Base-by-base conservation (phyloP, 169 alveolate genomes). In the Nephromyces sp. region DNA sequence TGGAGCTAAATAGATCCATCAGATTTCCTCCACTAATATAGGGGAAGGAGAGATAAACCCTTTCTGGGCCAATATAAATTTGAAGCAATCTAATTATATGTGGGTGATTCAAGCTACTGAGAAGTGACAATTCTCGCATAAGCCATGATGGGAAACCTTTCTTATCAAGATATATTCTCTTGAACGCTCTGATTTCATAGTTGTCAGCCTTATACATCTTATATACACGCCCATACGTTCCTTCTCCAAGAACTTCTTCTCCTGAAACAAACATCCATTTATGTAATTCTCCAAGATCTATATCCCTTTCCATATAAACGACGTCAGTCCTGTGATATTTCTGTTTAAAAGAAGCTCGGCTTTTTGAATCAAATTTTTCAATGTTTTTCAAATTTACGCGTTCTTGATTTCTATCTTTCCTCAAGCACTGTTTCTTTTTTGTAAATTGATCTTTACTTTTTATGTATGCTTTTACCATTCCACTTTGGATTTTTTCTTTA, bases 211-310 rank as follows among this genome's bases (percentile, higher is more conserved):
- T 27, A 29, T 35, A 35, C 5, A 74, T 72, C 2, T 33, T 4
- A 28, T 74, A 74, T 0, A 74, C 80, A 8, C 80, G 74, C 22
- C 80, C 80, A 21, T 74, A 74, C 21, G 65, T 72, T 21, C 80
- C 80, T 34, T 74, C 80, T 8, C 80, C 80, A 22, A 74, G 72
- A 0, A 74, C n/a, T 43, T 43, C 57, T 43, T 43, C 57, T 43
- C 57, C 57, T 43, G 57, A 15, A 43, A 43, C 57, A n/a, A 43
- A 43, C 15, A 15, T 43, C 57, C 57, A 43, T 15, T n/a, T n/a
- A 43, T 43, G n/a, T 15, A n/a, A 15, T 43, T 43, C 57, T 15
- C 57, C n/a, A 15, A 43, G n/a, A n/a, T 43, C 57, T 43, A 43
- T 43, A n/a, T 43, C 57, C 57, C 57, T 15, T n/a, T 43, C 57